Base-by-base conservation (phyloP, 1,139 yeast genomes). In the Suhomyces wounanorum region DNA sequence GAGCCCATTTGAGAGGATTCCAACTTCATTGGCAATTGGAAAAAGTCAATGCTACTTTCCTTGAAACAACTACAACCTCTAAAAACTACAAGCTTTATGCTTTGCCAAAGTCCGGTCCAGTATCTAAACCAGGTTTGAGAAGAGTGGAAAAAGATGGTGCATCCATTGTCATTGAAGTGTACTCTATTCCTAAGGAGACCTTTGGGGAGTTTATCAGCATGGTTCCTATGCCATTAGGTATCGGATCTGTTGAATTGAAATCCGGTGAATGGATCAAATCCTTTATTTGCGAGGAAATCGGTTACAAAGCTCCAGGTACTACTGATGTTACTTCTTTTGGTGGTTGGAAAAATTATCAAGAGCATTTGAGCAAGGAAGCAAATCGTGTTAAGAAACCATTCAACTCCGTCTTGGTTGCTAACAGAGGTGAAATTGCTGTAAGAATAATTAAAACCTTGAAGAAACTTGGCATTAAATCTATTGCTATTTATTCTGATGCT, bases 341-440 rank as follows among this genome's bases (percentile, higher is more conserved):
- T 41, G 96, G 97, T 10, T 94, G 97, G 94, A 84, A 85, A 66
- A 74, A 78, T 8, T 90, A 88, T 69, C 78, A 87, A 43, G 78
- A 73, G 8, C 69, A 66, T 53, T 61, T 70, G 62, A 55, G 58
- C 51, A 57, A 52, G 17, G 68, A 66, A 51, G 61, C 61, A 40
- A 54, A 48, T 43, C 61, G 62, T 43, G 55, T 51, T 41, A 75
- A 72, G 60, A 83, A 81, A 66, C 96, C 94, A 0, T 92, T 92
- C 70, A 78, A 85, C 43, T 82, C 89, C 11, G 97, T 94, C 13
- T 78, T 94, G 54, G 96, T 94, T 50, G 98, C 99, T 36, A 94
- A 94, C 74, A 83, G 99, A 72, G 99, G 99, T 66, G 99, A 94
- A 72, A 94, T 94, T 63, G 97, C 99, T 3, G 97, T 91, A 35